phyloP scores from a whole-genome alignment of 768 basidiomycete genomes.

The Hortiboletus flavorubellus region DNA sequence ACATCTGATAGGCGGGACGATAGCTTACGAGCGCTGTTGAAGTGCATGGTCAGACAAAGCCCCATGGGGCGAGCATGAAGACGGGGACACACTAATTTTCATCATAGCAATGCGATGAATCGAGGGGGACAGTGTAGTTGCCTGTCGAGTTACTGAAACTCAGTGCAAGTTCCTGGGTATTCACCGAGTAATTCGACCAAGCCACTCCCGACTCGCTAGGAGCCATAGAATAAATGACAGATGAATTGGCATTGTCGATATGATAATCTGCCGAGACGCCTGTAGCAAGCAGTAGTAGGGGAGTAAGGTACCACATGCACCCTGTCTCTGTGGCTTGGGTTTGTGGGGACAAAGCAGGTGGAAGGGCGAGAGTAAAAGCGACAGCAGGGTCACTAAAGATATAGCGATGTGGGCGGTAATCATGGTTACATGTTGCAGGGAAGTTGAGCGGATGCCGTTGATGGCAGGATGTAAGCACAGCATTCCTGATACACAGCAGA shows the following conservation, averaged over 20 bases:
- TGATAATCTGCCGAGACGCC: slow-evolving; percentile 20
- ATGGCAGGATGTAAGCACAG: not conserved
- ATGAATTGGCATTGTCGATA: slow-evolving; percentile 23
- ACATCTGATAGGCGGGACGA: not conserved
- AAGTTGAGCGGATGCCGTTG: not conserved
- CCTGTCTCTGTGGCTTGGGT: slow-evolving; percentile 1
- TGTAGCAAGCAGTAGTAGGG: slow-evolving; percentile 15
- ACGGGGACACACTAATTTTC: slow-evolving; percentile 23
- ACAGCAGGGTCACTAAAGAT: not conserved
- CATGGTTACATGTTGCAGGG: not conserved
- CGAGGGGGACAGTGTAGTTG: slow-evolving; percentile 13
- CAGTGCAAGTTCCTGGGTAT: not conserved
- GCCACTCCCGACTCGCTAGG: slow-evolving; percentile 7
- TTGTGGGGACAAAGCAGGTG: not conserved
- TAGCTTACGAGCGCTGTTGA: slow-evolving; percentile 19
- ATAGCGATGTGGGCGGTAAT: not conserved
- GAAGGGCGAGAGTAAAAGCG: not conserved
- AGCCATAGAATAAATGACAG: slow-evolving; percentile 17
- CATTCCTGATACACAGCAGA: not conserved
- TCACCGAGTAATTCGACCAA: slow-evolving; percentile 12
- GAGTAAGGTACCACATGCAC: not conserved
- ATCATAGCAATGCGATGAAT: slow-evolving; percentile 21
- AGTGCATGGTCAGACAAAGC: not conserved
- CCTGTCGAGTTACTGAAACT: slow-evolving; percentile 18
- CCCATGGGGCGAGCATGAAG: not conserved